These are phyloP conservation scores for Parascedosporium putredinis DNA, from an alignment of 2,329 filamentous ascomycete genomes.

Conservation along the genomic window DNA sequence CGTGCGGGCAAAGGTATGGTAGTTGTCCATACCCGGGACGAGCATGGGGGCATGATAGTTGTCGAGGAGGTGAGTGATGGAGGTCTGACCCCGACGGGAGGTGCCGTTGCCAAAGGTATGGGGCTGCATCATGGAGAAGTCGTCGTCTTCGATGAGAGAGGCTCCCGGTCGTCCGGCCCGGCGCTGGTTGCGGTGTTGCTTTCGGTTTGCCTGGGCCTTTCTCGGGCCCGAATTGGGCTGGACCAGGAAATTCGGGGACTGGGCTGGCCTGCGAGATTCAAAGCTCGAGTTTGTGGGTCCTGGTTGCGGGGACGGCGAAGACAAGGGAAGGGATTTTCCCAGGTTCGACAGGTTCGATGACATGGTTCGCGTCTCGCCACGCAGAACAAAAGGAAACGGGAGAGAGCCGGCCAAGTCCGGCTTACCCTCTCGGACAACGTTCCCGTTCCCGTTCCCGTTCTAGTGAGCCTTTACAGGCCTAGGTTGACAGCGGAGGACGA, in stretches of 20 bases:
- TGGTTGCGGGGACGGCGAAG: constrained; percentile 28
- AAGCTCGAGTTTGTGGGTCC: constrained; percentile 34
- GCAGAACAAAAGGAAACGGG: no score
- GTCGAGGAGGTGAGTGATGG: constrained; percentile 83
- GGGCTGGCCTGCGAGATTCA: constrained; percentile 35
- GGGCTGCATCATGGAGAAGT: constrained; percentile 58
- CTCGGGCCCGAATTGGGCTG: constrained; percentile 42
- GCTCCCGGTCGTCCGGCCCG: constrained; percentile 44
- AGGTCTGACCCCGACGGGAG: constrained; percentile 84
- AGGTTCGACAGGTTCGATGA: constrained; percentile 11
- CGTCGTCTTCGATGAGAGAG: constrained; percentile 64
- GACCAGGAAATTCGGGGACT: constrained; percentile 19
- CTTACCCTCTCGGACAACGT: no score
- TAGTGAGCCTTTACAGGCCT: no score
- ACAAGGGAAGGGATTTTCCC: constrained; percentile 42
- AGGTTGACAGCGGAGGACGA: no score
- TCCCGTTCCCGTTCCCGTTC: no score
- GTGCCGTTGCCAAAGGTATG: constrained; percentile 45
- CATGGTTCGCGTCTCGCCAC: constrained; percentile 2
- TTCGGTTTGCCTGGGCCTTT: constrained; percentile 66
- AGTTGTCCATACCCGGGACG: constrained; percentile 41
- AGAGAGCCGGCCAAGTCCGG: no score
- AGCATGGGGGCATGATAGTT: constrained; percentile 4
- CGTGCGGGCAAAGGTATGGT: constrained; percentile 54
- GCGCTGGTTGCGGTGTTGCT: constrained; percentile 75